phyloP scores from a whole-genome alignment of 1,284 basidiomycete species.

The Thelephora terrestris region DNA sequence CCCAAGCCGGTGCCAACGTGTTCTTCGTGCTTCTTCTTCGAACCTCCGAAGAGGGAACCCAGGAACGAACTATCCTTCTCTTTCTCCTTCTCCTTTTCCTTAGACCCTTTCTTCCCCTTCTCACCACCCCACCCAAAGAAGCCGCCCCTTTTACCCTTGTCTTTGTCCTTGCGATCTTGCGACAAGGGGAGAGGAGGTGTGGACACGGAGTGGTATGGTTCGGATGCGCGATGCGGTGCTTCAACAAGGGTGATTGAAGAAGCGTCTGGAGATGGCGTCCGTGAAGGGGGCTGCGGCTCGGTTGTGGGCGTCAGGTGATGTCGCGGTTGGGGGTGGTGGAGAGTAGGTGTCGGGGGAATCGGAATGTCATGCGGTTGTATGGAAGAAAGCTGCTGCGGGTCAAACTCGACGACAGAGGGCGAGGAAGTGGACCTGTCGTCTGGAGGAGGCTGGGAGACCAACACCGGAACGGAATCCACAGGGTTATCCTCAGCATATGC shows the following conservation, averaged over 20 bases:
- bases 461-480: conserved; percentile 13
- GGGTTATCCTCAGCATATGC: conserved; percentile 43
- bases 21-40: conserved; percentile 73
- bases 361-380: conserved; percentile 3
- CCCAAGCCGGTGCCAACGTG: conserved; percentile 37
- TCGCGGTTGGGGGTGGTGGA: conserved; percentile 49
- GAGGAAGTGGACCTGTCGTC: conserved; percentile 2
- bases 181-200: conserved; percentile 18
- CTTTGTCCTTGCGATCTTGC: conserved; percentile 40
- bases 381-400: neutral
- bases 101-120: conserved; percentile 38
- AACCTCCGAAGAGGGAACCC: conserved; percentile 76
- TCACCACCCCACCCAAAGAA: conserved; percentile 65
- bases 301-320: conserved; percentile 22
- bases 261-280: conserved; percentile 33
- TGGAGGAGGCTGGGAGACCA: conserved; percentile 6
- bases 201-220: conserved; percentile 33
- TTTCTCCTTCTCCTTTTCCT: conserved; percentile 48
- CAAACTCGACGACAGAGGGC: conserved; percentile 1
- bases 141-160: conserved; percentile 71
- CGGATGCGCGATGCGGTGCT: conserved; percentile 26
- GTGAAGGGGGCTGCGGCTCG: conserved; percentile 30
- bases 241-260: conserved; percentile 12
- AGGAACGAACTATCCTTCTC: conserved; percentile 70
- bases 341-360: conserved; percentile 23